These are phyloP conservation scores for Gyrodon lividus DNA, from an alignment of 768 basidiomycete genomes.

Conservation along the genomic window DNA sequence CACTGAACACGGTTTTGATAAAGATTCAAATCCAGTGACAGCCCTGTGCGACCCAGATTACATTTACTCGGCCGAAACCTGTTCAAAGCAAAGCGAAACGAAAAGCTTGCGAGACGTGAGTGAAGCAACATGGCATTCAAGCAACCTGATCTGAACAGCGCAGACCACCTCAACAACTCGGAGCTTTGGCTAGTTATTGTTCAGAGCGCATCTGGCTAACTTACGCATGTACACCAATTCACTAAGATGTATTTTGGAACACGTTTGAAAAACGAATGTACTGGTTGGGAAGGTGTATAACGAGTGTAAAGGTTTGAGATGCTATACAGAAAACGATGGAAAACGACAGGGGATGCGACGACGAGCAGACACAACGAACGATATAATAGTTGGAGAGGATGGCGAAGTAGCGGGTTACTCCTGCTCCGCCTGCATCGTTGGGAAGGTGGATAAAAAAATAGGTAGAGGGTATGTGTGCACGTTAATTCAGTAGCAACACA, in stretches of 20 bases:
- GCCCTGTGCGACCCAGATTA: too few species aligned
- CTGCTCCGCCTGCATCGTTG: slow-evolving; percentile 19
- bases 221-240: not conserved
- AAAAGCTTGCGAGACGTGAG: too few species aligned
- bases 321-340: slow-evolving; percentile 12
- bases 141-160: too few species aligned
- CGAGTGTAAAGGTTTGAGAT: slow-evolving; percentile 23
- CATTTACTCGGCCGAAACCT: slow-evolving; percentile 14
- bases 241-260: slow-evolving; percentile 25
- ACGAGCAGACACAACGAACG: slow-evolving; percentile 18
- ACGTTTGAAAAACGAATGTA: slow-evolving; percentile 26
- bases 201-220: too few species aligned
- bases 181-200: too few species aligned
- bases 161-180: too few species aligned
- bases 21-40: not conserved
- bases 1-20: not conserved
- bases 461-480: slow-evolving; percentile 30
- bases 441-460: not conserved
- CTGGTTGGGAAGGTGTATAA: slow-evolving; percentile 23
- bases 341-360: not conserved
- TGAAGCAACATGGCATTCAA: too few species aligned
- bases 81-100: not conserved
- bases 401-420: slow-evolving; percentile 12
- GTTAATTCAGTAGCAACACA: slow-evolving; percentile 27
- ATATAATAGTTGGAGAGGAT: slow-evolving; percentile 17